Percentiles rank a stretch among this genome's conserved stretches.
These are phyloP conservation scores for Haplosporangium sp. DNA, from an alignment of 371 early-diverging fungal species.

Conservation along the genomic window DNA sequence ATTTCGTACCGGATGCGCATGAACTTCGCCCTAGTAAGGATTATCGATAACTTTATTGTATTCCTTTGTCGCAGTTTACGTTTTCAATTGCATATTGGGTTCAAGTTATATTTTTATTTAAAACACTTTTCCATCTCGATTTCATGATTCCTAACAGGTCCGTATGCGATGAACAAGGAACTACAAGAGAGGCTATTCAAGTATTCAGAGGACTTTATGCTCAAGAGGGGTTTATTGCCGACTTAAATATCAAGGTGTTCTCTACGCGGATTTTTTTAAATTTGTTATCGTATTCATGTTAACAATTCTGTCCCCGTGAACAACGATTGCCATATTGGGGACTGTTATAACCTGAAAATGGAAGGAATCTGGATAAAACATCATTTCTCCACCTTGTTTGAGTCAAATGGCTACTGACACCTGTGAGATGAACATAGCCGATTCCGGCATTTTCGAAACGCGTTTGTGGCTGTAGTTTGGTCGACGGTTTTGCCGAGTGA, in stretches of 20 bases:
- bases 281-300: not conserved
- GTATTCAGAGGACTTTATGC: constrained; percentile 45
- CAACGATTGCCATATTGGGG: not conserved
- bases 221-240: constrained; percentile 28
- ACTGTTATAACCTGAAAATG: not conserved
- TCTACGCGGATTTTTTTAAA: not conserved
- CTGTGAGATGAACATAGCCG: too few relatives aligned
- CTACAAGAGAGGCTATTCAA: constrained; percentile 43
- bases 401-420: too few relatives aligned
- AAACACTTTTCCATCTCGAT: not conserved
- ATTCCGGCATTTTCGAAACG: too few relatives aligned
- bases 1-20: constrained; percentile 49
- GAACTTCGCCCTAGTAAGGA: constrained; percentile 40
- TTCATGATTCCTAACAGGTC: constrained; percentile 11
- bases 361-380: not conserved
- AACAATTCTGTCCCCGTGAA: not conserved
- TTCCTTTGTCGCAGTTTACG: not conserved
- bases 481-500: too few relatives aligned
- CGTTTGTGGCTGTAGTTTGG: too few relatives aligned
- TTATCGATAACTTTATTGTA: not conserved
- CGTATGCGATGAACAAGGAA: constrained; percentile 46
- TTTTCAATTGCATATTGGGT: too few relatives aligned
- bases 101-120: not conserved
- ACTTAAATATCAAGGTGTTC: not conserved
- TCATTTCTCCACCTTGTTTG: not conserved